These are phyloP conservation scores for Mycena olivaceomarginata DNA, from an alignment of 768 basidiomycete genomes.

Conservation along the genomic window DNA sequence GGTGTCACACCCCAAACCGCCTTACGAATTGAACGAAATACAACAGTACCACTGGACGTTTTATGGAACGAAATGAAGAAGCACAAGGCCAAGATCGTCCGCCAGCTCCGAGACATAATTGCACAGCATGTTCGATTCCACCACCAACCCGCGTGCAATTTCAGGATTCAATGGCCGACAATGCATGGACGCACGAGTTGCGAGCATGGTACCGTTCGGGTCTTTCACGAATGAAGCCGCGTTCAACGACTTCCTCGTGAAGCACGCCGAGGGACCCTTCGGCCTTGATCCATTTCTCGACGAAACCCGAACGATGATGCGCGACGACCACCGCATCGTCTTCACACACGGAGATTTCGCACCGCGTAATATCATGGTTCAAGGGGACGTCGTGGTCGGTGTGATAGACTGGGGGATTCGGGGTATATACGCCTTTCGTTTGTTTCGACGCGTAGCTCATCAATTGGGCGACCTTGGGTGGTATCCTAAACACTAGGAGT, in stretches of 20 bases:
- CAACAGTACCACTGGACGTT: too few relatives aligned
- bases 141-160: background rate
- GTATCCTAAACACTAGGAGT: too few relatives aligned
- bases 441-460: too few relatives aligned
- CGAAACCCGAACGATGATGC: constrained; percentile 6
- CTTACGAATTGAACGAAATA: too few relatives aligned
- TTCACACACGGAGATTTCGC: constrained; percentile 15
- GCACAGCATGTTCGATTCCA: background rate
- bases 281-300: background rate
- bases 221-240: constrained; percentile 14
- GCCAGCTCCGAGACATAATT: background rate
- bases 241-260: constrained; percentile 25
- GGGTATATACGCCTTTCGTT: background rate
- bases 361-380: constrained; percentile 17
- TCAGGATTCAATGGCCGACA: background rate
- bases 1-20: too few relatives aligned
- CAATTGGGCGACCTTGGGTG: too few relatives aligned
- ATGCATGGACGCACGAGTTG: constrained; percentile 3
- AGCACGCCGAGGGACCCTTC: background rate
- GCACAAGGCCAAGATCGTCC: too few relatives aligned
- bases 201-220: constrained; percentile 4
- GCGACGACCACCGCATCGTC: constrained; percentile 22
- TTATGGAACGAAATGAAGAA: too few relatives aligned
- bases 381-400: constrained; percentile 2
- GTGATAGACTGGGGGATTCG: constrained; percentile 19